Base-by-base conservation (phyloP, 2,329 filamentous ascomycete genomes). In the Thermochaetoides dissita region DNA sequence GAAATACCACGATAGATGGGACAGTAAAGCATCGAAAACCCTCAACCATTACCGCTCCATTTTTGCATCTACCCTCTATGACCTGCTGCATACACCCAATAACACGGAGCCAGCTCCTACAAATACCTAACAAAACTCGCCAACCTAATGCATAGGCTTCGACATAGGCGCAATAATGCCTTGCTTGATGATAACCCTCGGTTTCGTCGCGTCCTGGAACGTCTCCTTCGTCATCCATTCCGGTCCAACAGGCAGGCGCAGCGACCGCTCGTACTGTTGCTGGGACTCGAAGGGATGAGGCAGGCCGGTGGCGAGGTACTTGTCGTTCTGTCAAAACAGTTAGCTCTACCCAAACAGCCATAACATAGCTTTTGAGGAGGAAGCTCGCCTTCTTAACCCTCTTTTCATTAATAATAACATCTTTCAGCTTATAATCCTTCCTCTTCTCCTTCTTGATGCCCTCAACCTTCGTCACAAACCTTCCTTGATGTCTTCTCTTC, bases 171-270 rank as follows among this genome's bases (percentile, higher is more conserved):
- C 74, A 61, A 98, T 87, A 51, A 93, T 72, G 37, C 91, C 91
- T 64, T 88, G 84, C 69, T 94, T 95, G 60, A 94, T 68, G 60
- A 96, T 69, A 51, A 96, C 74, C 54, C 86, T 77, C 45, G 91
- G 91, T 72, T 89, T 94, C 46, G 84, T 94, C 47, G 76, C 76
- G 53, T 82, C 77, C 68, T 96, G 88, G 72, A 91, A 91, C 10
- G 83, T 86, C 66, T 86, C 79, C 73, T 94, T 95, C n/a, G 89
- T 96, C 52, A 80, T 79, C 88, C 89, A 98, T 63, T 98, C 89
- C 10, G 83, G 85, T 1, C 91, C 91, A 46, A 96, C 76, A 1
- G 91, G 91, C 51, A 95, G 64, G 36, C 89, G 72, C 45, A 96
- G 67, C 49, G 82, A 84, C 39, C 89, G 71, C 68, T 98, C 91